These are phyloP conservation scores for Erythrobasidium yunnanense DNA, from an alignment of 768 basidiomycete genomes.

Conservation along the genomic window DNA sequence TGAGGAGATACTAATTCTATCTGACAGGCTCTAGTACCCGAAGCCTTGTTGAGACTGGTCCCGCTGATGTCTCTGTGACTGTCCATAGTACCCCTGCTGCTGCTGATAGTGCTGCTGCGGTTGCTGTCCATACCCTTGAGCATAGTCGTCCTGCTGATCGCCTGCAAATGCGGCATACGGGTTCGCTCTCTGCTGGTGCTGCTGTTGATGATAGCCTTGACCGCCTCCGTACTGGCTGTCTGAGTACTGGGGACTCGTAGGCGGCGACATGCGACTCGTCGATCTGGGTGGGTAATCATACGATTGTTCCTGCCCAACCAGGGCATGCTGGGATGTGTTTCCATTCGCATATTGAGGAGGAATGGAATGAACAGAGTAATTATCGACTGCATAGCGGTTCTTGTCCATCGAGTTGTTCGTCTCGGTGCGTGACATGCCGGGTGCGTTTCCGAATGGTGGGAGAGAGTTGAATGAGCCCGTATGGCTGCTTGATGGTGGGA, in stretches of 20 bases:
- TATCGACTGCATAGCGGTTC: background rate
- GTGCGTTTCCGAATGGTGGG: background rate
- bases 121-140: background rate
- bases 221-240: background rate
- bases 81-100: background rate
- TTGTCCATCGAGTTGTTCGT: slow-evolving; percentile 15
- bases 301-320: background rate
- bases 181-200: background rate
- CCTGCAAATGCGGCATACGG: background rate
- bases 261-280: background rate
- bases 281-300: background rate
- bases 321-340: background rate
- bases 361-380: slow-evolving; percentile 17
- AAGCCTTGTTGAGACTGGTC: background rate
- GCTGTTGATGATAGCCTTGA: background rate
- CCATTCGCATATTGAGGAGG: slow-evolving; percentile 3
- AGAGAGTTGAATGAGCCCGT: background rate
- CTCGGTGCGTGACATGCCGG: slow-evolving; percentile 8
- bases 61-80: background rate
- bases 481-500: background rate
- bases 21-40: background rate
- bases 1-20: too few species aligned
- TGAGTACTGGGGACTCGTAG: background rate
- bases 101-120: background rate
- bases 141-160: background rate